Conservation (phyloP, 164 flowering plant species). For the Piper longum region DNA sequence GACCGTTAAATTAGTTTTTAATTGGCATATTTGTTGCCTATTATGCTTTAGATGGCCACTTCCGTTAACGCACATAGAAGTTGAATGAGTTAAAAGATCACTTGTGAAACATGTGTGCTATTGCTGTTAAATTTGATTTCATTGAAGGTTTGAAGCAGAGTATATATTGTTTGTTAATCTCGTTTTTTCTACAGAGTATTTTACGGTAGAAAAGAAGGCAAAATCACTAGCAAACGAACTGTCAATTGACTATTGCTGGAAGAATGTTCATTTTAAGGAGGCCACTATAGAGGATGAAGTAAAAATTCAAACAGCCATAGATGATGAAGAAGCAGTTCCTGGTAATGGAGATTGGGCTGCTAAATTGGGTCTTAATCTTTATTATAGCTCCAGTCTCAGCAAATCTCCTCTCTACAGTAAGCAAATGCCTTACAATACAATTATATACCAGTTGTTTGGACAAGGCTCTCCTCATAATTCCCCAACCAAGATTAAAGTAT, state of each 20-base stretch:
- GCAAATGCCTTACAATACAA: conserved; percentile 89
- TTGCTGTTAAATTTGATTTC: no score
- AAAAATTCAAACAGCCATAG: conserved; percentile 45
- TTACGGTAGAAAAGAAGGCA: conserved; percentile 64
- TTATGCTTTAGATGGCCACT: no score
- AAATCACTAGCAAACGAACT: conserved; percentile 59
- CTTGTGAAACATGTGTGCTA: no score
- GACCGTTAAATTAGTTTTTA: no score
- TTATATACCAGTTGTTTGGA: conserved; percentile 78
- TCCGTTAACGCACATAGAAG: no score
- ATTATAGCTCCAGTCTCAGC: conserved; percentile 71
- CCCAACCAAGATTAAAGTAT: conserved; percentile 18
- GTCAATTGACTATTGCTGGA: conserved; percentile 47
- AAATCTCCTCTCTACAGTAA: conserved; percentile 82
- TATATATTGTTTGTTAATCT: background rate
- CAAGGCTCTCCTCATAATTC: conserved; percentile 32
- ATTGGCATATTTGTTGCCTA: no score
- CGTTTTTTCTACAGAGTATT: conserved; percentile 50
- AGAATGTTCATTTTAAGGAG: conserved; percentile 38
- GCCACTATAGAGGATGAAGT: conserved; percentile 54
- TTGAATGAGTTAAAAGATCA: no score
- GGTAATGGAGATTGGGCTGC: conserved; percentile 94
- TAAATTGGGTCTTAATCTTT: conserved; percentile 82
- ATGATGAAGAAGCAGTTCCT: conserved; percentile 55
- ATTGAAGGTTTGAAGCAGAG: no score